Percentiles rank a stretch among this genome's conserved stretches.
Evolutionary conservation across 495 filamentous ascomycete species (phyloP).

Genomic region (Tuber umbilicatum): DNA sequence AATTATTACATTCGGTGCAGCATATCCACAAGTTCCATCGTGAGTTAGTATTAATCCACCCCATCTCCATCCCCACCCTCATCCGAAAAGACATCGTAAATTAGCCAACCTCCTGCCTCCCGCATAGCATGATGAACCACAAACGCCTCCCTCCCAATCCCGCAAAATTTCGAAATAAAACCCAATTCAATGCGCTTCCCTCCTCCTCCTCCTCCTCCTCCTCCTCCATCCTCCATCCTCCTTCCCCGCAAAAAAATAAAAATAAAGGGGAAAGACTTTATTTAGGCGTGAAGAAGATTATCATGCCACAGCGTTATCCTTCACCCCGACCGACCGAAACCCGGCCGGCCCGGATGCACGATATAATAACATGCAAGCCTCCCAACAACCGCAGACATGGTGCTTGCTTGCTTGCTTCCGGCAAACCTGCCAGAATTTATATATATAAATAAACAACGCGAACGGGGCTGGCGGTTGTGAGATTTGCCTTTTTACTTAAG

Average conservation of each 20-base stretch:
- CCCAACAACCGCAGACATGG: background rate
- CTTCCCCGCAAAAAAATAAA: background rate
- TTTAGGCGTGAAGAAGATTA: slow-evolving; percentile 20
- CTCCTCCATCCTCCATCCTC: background rate
- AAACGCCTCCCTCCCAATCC: background rate
- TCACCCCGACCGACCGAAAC: too few species aligned
- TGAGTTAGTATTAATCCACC: background rate
- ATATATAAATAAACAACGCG: background rate
- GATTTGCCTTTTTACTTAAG: background rate
- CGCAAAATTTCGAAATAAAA: background rate
- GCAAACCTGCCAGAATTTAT: background rate
- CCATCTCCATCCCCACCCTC: slow-evolving; percentile 1
- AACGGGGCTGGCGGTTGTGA: background rate
- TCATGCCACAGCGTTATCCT: too few species aligned
- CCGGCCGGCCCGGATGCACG: background rate
- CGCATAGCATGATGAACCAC: background rate
- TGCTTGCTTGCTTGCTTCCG: too few species aligned
- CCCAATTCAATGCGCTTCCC: background rate
- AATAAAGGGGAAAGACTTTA: slow-evolving; percentile 19
- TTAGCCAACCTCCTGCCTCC: background rate
- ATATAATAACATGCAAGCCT: background rate
- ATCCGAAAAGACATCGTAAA: background rate
- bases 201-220: too few species aligned
- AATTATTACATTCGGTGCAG: background rate
- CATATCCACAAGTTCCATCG: background rate